Conservation (phyloP, 2,329 filamentous ascomycete species). For the Atkinsonella texensis region DNA sequence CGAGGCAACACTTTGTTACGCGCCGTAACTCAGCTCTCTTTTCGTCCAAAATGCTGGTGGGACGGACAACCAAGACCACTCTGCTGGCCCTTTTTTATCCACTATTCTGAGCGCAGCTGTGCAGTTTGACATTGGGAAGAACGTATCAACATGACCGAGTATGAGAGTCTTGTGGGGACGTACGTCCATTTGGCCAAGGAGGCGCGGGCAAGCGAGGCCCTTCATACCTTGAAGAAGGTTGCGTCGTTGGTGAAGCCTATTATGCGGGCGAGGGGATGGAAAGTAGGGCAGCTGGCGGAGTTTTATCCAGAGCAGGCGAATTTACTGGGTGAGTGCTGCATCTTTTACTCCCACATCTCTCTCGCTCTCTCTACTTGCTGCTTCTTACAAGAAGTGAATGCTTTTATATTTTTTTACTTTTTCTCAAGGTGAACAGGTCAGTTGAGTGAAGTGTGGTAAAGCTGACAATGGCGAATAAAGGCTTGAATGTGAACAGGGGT, state of each 20-base stretch:
- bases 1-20: slow-evolving; percentile 5
- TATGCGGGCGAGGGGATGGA: slow-evolving; percentile 79
- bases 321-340: slow-evolving; percentile 47
- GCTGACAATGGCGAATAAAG: slow-evolving; percentile 20
- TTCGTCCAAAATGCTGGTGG: not conserved
- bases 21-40: not conserved
- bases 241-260: slow-evolving; percentile 88
- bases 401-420: not conserved
- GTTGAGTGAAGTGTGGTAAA: not conserved
- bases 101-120: too few species aligned
- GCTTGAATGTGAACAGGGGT: slow-evolving; percentile 66
- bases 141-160: slow-evolving; percentile 8
- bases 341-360: not conserved
- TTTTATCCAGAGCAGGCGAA: slow-evolving; percentile 69
- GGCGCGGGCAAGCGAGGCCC: slow-evolving; percentile 35
- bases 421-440: not conserved
- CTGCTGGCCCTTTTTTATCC: too few species aligned
- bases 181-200: slow-evolving; percentile 38
- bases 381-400: too few species aligned
- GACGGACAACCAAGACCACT: not conserved
- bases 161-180: slow-evolving; percentile 31
- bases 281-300: slow-evolving; percentile 65
- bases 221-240: slow-evolving; percentile 60
- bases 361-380: not conserved
- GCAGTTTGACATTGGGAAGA: not conserved